Evolutionary conservation across 805 yeast species (phyloP), one percentile per base, ranked within the genome.

Genomic region (Kuraishia capsulata): DNA sequence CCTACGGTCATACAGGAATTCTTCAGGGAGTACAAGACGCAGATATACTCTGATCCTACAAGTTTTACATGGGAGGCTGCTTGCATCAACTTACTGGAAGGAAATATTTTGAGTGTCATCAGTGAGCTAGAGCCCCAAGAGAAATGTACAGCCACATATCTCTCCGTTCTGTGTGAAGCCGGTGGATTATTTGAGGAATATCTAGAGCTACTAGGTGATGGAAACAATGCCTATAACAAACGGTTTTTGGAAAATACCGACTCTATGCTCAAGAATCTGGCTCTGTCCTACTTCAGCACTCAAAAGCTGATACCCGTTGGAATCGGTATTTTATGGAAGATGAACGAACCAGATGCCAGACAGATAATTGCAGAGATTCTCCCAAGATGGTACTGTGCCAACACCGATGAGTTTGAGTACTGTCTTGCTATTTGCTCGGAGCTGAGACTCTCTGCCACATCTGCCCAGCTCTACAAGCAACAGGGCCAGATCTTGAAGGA

Each of bases 401-500:
- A 79, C 6, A 81, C 78, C 50, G 89, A 82, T 52, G 94, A 83
- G 52, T 66, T 81, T 43, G 92, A 83, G 54, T 83, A 90, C 90
- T 72, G 80, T 33, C 60, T 83, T 37, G 73, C 85, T 2, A 64
- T 83, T 4, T 81, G 90, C 60, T 83, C 88, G 10, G 70, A 78
- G 47, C 64, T 82, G 53, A 73, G 71, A 47, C 54, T 82, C 31
- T 65, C 76, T n/a, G 59, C 67, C 5, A 76, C 83, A 10, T 76
- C 83, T 0, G 67, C 67, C 41, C 62, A 67, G 24, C 61, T 83
- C 3, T 79, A 71, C 54, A 66, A 69, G 40, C 62, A 67, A 17
- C 76, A 73, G 36, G 84, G 82, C 16, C 46, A 51, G 13, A 37
- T 36, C n/a, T 44, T 59, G 32, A 44, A 49, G 4, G 41, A 44